Percentiles rank a stretch among this genome's conserved stretches.
These are phyloP conservation scores for Talaromyces liani DNA, from an alignment of 495 filamentous ascomycete genomes.

Conservation along the genomic window DNA sequence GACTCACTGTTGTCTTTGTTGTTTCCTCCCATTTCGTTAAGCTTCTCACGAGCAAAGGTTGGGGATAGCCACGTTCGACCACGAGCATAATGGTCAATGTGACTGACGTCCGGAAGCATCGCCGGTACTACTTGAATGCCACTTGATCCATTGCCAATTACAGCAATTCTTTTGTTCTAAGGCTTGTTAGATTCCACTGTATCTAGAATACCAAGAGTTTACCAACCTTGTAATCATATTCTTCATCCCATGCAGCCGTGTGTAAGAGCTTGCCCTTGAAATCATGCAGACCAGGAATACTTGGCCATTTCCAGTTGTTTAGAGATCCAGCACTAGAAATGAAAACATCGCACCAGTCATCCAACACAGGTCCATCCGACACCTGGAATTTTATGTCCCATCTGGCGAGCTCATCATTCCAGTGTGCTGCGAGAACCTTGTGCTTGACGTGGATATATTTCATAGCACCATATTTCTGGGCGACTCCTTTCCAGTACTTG, in stretches of 20 bases:
- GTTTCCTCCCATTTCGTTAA: conserved; percentile 20
- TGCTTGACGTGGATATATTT: conserved; percentile 34
- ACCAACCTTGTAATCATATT: conserved; percentile 24
- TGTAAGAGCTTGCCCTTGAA: conserved; percentile 51
- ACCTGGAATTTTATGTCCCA: conserved; percentile 47
- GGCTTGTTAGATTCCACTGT: conserved; percentile 14
- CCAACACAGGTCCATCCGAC: conserved; percentile 21
- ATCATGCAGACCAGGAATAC: conserved; percentile 43
- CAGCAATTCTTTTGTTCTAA: conserved; percentile 40
- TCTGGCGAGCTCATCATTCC: conserved; percentile 28
- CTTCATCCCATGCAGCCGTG: conserved; percentile 44
- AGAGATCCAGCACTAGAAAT: conserved; percentile 50
- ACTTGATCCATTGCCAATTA: conserved; percentile 48
- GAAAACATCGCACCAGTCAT: conserved; percentile 46
- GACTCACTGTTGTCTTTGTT: conserved; percentile 29
- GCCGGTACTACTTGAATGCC: conserved; percentile 54
- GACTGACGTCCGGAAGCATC: conserved; percentile 44
- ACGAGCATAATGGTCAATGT: conserved; percentile 38
- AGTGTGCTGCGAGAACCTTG: conserved; percentile 26
- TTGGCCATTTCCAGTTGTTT: conserved; percentile 50
- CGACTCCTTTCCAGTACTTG: conserved; percentile 44
- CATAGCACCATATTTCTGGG: conserved; percentile 32
- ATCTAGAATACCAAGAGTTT: neutral
- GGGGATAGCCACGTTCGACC: conserved; percentile 38
- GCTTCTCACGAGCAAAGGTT: conserved; percentile 24